These are phyloP conservation scores for Helichrysum umbraculigerum DNA, from an alignment of 129 eudicot species.

Conservation along the genomic window DNA sequence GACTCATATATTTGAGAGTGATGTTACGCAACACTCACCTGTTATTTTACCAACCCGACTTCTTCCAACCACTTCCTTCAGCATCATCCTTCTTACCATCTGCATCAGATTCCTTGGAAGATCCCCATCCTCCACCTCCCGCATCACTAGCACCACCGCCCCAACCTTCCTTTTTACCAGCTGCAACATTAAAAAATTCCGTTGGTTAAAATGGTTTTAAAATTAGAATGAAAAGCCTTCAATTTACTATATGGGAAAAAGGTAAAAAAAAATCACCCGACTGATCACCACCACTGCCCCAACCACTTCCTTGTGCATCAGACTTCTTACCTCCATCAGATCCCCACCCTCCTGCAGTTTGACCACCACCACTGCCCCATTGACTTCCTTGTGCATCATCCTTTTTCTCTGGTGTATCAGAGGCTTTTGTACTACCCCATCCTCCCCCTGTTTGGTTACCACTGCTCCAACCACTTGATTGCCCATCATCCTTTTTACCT, in stretches of 20 bases:
- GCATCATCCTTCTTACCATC: constrained; percentile 31
- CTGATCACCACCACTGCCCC: constrained; percentile 35
- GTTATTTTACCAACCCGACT: constrained; percentile 33
- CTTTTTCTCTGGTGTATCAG: constrained; percentile 25
- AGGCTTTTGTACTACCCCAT: constrained; percentile 17
- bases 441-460: constrained; percentile 29
- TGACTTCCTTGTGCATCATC: constrained; percentile 28
- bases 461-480: constrained; percentile 29
- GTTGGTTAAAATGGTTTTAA: not conserved
- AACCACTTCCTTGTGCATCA: constrained; percentile 27
- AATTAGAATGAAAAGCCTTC: not conserved
- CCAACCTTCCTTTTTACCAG: constrained; percentile 36
- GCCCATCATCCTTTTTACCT: constrained; percentile 21
- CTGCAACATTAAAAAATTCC: not conserved
- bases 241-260: not conserved
- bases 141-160: constrained; percentile 13
- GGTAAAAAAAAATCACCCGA: not conserved
- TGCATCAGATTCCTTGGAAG: constrained; percentile 15
- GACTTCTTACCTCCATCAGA: constrained; percentile 9
- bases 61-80: constrained; percentile 40
- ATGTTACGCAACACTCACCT: not conserved
- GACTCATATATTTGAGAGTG: not conserved
- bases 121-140: constrained; percentile 33
- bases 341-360: constrained; percentile 21
- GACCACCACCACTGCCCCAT: constrained; percentile 25